Base-by-base conservation (phyloP, 164 flowering plant genomes). In the Umbellularia californica region DNA sequence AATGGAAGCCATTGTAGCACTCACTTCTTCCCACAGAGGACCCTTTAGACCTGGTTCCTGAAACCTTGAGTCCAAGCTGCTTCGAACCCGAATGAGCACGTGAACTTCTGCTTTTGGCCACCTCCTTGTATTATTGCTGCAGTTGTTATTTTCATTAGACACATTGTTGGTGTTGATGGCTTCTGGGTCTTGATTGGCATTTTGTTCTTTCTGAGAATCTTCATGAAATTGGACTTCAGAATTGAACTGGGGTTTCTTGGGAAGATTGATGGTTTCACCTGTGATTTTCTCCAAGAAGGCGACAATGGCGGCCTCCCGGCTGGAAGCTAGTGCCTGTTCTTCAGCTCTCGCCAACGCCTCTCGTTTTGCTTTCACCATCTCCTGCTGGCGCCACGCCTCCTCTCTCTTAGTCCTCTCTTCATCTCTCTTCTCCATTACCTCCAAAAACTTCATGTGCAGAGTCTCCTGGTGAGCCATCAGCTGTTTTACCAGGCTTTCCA, bases 21-120 rank as follows among this genome's bases (percentile, higher is more conserved):
- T 76, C 33, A 76, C 78, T 33, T 76, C 78, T 20, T 76, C 78
- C 78, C 78, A 76, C 5, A 76, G 71, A 4, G 78, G 74, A 4
- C 74, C 78, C 30, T 76, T 76, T 6, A 71, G 74, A 1, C 78
- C 78, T 15, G 74, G 78, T 55, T 76, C 78, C 41, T 71, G 74
- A 15, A 76, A 76, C 74, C 71, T 71, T 1, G 55, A 30, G 23
- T 76, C 75, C 19, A 76, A 25, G 6, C 75, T 62, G 7, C 74
- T 76, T 52, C 78, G 27, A 11, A 76, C 75, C 58, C 74, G 63
- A 55, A 76, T 76, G 71, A 76, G 58, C 5, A 74, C 78, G 17
- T 76, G 74, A n/a, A 76, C 78, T 71, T 76, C 78, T 0, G 78
- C 60, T 52, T 71, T 71, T 2, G 78, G 78, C 78, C 78, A 76